Conservation (phyloP, 1,284 basidiomycete genomes). For the Coniferiporia sulphurascens region DNA sequence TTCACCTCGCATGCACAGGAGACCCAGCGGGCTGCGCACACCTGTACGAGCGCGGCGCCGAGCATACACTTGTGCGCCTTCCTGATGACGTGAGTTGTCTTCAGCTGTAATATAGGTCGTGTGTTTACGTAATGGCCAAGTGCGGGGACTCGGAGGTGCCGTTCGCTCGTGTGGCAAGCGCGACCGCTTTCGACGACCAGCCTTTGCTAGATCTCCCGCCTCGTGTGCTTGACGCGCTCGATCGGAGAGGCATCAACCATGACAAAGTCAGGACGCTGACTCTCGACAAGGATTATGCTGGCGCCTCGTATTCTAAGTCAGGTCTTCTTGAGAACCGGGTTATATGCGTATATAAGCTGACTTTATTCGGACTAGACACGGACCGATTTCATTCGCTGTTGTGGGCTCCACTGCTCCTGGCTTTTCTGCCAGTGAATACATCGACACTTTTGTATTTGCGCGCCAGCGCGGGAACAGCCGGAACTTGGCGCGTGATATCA, state of each 20-base stretch:
- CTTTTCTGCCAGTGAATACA: background rate
- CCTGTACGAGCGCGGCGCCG: slow-evolving; percentile 40
- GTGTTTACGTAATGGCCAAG: background rate
- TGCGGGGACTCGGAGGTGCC: slow-evolving; percentile 43
- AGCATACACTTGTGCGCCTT: slow-evolving; percentile 46
- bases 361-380: background rate
- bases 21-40: slow-evolving; percentile 38
- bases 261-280: slow-evolving; percentile 41
- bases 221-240: slow-evolving; percentile 30
- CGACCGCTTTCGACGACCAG: slow-evolving; percentile 38
- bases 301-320: slow-evolving; percentile 5
- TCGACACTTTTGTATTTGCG: background rate
- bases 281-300: slow-evolving; percentile 37
- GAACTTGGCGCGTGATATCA: too few species aligned
- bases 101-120: background rate
- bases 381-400: background rate
- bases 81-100: slow-evolving; percentile 40
- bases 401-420: background rate
- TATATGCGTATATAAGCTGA: background rate
- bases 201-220: slow-evolving; percentile 34
- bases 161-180: slow-evolving; percentile 45
- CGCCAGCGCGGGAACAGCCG: too few species aligned
- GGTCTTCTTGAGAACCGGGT: background rate
- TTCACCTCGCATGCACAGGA: slow-evolving; percentile 43
- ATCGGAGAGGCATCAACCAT: slow-evolving; percentile 29